These are phyloP conservation scores for Boletus holoroseus DNA, from an alignment of 1,284 basidiomycete species.

Conservation along the genomic window DNA sequence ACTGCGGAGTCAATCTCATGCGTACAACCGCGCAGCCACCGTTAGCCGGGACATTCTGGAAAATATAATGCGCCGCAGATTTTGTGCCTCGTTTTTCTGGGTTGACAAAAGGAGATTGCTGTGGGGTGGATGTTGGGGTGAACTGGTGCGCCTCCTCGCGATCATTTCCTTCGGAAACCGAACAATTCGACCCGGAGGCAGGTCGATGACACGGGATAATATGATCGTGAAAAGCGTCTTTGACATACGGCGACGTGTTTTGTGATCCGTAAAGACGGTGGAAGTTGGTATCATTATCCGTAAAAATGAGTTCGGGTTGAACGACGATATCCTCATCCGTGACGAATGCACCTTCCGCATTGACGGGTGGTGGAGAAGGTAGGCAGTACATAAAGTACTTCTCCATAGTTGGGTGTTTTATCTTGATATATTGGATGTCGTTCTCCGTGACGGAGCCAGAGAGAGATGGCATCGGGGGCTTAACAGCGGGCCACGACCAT, in stretches of 20 bases:
- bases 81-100: constrained; percentile 89
- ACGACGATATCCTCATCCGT: constrained; percentile 65
- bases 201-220: constrained; percentile 82
- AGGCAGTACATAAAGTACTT: constrained; percentile 84
- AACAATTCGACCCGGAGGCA: constrained; percentile 30
- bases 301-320: constrained; percentile 83
- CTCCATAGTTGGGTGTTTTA: constrained; percentile 69
- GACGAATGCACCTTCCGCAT: constrained; percentile 56
- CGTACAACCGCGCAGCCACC: constrained; percentile 96
- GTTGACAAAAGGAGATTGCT: constrained; percentile 66
- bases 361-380: constrained; percentile 86
- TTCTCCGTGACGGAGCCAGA: constrained; percentile 47
- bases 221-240: constrained; percentile 99
- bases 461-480: constrained; percentile 74
- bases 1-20: constrained; percentile 82
- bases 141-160: constrained; percentile 26
- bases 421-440: constrained; percentile 63
- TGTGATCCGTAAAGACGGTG: constrained; percentile 83
- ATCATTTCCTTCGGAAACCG: constrained; percentile 33
- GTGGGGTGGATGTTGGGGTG: constrained; percentile 50
- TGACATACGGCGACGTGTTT: constrained; percentile 81
- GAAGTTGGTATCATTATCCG: constrained; percentile 97
- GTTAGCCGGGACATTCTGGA: constrained; percentile 79
- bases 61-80: constrained; percentile 86
- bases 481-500: constrained; percentile 91